phyloP scores from a whole-genome alignment of 2,329 filamentous ascomycete genomes.

The Escovopsis sp. region DNA sequence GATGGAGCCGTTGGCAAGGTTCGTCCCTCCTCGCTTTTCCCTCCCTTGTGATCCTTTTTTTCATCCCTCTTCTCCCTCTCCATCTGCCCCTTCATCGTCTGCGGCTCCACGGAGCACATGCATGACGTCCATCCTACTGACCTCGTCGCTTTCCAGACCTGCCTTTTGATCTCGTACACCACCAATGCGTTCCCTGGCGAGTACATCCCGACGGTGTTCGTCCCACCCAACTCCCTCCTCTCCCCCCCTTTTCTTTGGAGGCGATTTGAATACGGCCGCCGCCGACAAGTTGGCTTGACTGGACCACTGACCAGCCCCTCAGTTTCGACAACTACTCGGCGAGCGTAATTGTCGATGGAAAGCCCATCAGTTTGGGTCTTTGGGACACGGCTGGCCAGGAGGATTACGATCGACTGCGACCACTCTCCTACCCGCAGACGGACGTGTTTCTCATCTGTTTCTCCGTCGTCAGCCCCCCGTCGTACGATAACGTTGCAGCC shows the following conservation, averaged over 20 bases:
- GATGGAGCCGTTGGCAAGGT: slow-evolving; percentile 99
- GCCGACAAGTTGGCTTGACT: slow-evolving; percentile 1
- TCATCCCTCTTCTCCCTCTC: no score
- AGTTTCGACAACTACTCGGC: slow-evolving; percentile 99
- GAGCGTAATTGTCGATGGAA: slow-evolving; percentile 97
- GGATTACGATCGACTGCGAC: slow-evolving; percentile 90
- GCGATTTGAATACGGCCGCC: slow-evolving; percentile 2
- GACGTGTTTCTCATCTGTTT: slow-evolving; percentile 98
- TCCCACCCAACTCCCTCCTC: slow-evolving; percentile 9
- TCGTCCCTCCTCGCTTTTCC: slow-evolving; percentile 7
- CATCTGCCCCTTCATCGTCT: background rate
- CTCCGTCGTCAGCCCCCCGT: slow-evolving; percentile 92
- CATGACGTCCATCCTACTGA: slow-evolving; percentile 1
- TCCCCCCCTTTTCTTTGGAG: slow-evolving; percentile 3
- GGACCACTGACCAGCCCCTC: slow-evolving; percentile 9
- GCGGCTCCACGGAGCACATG: background rate
- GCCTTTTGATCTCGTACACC: slow-evolving; percentile 96
- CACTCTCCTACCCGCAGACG: slow-evolving; percentile 93
- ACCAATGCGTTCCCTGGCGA: slow-evolving; percentile 99
- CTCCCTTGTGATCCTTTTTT: no score
- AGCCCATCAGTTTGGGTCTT: slow-evolving; percentile 88
- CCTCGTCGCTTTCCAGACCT: slow-evolving; percentile 51
- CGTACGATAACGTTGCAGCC: slow-evolving; percentile 96
- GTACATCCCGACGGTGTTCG: slow-evolving; percentile 96
- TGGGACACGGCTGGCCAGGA: slow-evolving; percentile 99